Conservation (phyloP, 768 basidiomycete species). For the Rhodosporidiobolus odoratus region DNA sequence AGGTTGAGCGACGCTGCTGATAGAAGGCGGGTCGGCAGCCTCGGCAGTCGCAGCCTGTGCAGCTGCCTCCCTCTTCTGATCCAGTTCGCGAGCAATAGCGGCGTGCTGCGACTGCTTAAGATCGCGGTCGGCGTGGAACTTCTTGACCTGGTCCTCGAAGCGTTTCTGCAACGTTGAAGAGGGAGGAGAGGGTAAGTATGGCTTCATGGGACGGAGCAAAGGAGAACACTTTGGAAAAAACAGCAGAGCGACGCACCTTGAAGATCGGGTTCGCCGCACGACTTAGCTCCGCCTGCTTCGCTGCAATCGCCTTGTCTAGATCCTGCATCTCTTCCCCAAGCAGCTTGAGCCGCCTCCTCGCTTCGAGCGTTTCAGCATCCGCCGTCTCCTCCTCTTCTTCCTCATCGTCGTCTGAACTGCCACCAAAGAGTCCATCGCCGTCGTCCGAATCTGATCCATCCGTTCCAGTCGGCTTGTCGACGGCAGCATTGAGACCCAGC, state of each 20-base stretch:
- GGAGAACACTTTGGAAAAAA: no score
- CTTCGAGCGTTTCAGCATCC: constrained; percentile 35
- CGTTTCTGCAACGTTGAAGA: constrained; percentile 59
- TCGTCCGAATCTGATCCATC: constrained; percentile 42
- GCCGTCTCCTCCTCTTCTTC: constrained; percentile 60
- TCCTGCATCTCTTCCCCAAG: constrained; percentile 85
- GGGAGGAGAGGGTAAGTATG: not conserved
- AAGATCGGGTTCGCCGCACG: constrained; percentile 82
- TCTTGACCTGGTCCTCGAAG: constrained; percentile 86
- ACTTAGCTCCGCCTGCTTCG: constrained; percentile 76
- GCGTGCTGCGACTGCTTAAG: constrained; percentile 63
- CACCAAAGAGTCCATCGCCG: constrained; percentile 32
- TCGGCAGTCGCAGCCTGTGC: constrained; percentile 9
- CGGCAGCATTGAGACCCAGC: constrained; percentile 61
- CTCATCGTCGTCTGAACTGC: constrained; percentile 49
- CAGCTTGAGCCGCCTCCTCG: constrained; percentile 56
- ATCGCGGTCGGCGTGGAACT: constrained; percentile 77
- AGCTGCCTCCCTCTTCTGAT: constrained; percentile 19
- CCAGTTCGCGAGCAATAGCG: constrained; percentile 33
- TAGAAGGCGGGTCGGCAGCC: constrained; percentile 17
- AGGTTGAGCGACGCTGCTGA: not conserved
- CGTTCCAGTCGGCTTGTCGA: constrained; percentile 43
- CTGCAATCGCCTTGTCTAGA: constrained; percentile 76
- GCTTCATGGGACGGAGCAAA: not conserved
- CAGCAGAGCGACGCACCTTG: constrained; percentile 56